Evolutionary conservation across 106 monocot species (phyloP).

Genomic region (Dendrobium huoshanense): DNA sequence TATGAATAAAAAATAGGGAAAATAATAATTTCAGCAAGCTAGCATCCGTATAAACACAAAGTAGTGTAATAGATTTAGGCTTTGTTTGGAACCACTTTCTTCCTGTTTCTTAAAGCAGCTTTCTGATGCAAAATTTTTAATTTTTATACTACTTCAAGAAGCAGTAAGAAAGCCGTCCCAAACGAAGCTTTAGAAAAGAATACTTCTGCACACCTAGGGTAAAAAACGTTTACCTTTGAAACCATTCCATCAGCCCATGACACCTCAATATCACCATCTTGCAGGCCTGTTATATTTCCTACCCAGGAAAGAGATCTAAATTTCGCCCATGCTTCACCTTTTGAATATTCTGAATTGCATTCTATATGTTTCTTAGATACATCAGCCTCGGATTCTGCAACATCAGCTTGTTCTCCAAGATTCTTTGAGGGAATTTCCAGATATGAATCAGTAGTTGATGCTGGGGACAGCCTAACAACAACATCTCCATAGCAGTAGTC

Average conservation of each 20-base stretch:
- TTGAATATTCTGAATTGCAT: slow-evolving; percentile 2
- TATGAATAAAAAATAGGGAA: not conserved
- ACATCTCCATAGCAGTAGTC: slow-evolving; percentile 93
- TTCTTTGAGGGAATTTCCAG: slow-evolving; percentile 9
- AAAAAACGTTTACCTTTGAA: slow-evolving; percentile 57
- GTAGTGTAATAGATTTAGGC: too few relatives aligned
- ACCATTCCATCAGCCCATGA: slow-evolving; percentile 85
- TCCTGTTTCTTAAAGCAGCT: too few relatives aligned
- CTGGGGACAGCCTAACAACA: slow-evolving; percentile 79
- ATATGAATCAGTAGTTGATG: slow-evolving; percentile 21
- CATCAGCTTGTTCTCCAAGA: slow-evolving; percentile 3
- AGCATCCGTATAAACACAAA: not conserved
- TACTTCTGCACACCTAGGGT: not conserved
- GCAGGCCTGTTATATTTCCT: slow-evolving; percentile 83
- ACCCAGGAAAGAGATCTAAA: slow-evolving; percentile 72
- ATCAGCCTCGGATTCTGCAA: slow-evolving; percentile 13
- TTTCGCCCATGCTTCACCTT: slow-evolving; percentile 15
- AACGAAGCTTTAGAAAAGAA: not conserved
- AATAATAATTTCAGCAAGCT: not conserved
- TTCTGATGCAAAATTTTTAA: too few relatives aligned
- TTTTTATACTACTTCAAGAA: too few relatives aligned
- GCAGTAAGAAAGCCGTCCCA: too few relatives aligned
- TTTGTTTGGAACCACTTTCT: too few relatives aligned
- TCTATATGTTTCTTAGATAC: slow-evolving; percentile 1
- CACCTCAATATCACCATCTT: slow-evolving; percentile 95